A percentile compares a stretch with the other conserved stretches of the same genome.
Evolutionary conservation across 257 asterid genomes (phyloP).

Genomic region (Fraxinus quadrangulata): DNA sequence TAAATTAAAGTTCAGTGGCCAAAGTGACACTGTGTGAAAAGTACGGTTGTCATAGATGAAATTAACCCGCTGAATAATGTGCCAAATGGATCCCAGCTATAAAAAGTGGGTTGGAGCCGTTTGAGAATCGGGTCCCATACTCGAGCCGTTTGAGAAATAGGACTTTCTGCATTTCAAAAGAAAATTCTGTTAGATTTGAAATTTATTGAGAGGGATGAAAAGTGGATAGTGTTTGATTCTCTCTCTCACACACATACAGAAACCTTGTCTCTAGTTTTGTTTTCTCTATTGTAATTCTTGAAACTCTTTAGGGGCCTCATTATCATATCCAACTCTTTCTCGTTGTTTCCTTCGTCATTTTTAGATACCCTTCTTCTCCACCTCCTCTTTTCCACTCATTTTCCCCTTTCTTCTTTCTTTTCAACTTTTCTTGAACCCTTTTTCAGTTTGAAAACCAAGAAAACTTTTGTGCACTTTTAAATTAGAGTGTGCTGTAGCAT

Average conservation of each 20-base stretch:
- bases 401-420: conserved; percentile 13
- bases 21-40: no score
- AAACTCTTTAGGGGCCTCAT: conserved; percentile 54
- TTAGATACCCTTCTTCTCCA: conserved; percentile 17
- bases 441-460: not conserved
- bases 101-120: conserved; percentile 52
- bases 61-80: no score
- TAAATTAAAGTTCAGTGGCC: no score
- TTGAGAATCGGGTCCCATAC: conserved; percentile 45
- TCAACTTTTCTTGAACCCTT: conserved; percentile 14
- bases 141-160: conserved; percentile 24
- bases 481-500: not conserved
- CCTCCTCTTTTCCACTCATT: conserved; percentile 13
- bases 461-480: conserved; percentile 12
- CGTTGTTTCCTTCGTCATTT: conserved; percentile 33
- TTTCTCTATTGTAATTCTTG: conserved; percentile 52
- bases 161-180: conserved; percentile 56
- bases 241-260: not conserved
- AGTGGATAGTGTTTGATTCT: conserved; percentile 36
- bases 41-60: no score
- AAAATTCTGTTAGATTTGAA: conserved; percentile 51
- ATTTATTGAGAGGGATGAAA: conserved; percentile 63
- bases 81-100: no score
- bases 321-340: conserved; percentile 44
- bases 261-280: conserved; percentile 38